A percentile compares a stretch with the other conserved stretches of the same genome.
Evolutionary conservation across 441 rosid genomes (phyloP).

Genomic region (Eruca vesicaria): DNA sequence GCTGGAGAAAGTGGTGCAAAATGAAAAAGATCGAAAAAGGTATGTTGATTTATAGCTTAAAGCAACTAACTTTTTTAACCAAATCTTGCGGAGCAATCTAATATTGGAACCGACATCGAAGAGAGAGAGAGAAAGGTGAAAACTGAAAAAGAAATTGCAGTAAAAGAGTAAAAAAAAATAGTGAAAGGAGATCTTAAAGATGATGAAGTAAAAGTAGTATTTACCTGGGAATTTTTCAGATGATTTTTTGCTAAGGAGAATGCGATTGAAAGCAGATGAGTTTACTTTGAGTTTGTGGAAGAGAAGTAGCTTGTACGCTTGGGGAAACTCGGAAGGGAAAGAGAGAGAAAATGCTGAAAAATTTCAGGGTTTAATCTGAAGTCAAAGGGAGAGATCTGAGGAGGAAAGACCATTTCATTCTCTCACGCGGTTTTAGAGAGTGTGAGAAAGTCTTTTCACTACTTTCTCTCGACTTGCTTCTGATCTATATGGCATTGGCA

Average conservation of each 20-base stretch:
- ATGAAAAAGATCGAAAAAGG: not conserved
- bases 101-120: not conserved
- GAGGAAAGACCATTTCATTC: not conserved
- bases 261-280: not conserved
- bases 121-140: not conserved
- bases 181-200: not conserved
- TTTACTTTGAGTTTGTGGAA: constrained; percentile 18
- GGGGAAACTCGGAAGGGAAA: not conserved
- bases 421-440: constrained; percentile 25
- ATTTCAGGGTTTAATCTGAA: not conserved
- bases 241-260: not conserved
- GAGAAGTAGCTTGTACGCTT: constrained; percentile 30
- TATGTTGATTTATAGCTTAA: not conserved
- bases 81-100: not conserved
- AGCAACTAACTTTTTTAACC: not conserved
- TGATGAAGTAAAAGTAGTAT: not conserved
- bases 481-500: no score
- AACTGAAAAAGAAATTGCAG: not conserved
- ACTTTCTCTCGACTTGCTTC: no score
- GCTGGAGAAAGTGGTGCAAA: not conserved
- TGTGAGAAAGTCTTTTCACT: constrained; percentile 25
- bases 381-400: not conserved
- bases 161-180: not conserved
- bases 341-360: constrained; percentile 12
- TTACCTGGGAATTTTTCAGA: not conserved